Base-by-base conservation (phyloP, 805 yeast species). In the Sungouiozyma ichnusensis region DNA sequence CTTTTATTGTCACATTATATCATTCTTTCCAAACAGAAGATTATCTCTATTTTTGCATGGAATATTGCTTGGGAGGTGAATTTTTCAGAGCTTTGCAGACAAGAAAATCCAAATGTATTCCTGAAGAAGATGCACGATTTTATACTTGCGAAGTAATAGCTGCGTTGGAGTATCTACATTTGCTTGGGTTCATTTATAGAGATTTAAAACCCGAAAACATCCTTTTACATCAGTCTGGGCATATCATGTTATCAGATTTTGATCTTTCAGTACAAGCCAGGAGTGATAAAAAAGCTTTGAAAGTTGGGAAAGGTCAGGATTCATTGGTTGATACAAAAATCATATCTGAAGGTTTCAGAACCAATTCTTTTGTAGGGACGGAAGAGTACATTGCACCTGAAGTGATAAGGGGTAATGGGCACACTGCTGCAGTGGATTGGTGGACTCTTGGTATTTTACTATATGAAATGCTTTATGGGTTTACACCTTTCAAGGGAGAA, bases 341-440 rank as follows among this genome's bases (percentile, higher is more conserved):
- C 1, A 90, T 97, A 54, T 88, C 87, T 36, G 95, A 92, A 56
- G 96, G 96, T 9, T 92, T 92, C 64, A 71, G 98, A 54, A 92
- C 99, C 1, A 92, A 92, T 62, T 88, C 97, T 1, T 92, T 92
- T 69, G 99, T 92, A 33, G 99, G 99, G 1, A 92, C 99, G 0
- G 99, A 92, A 58, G 99, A 92, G 59, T 92, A 92, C 61, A 88
- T 92, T 55, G 98, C 99, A 0, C 99, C 99, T 0, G 99, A 92
- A 56, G 98, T 92, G 3, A 92, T 92, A 42, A 71, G 92, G 60
- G 97, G 97, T 1, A 85, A 88, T 53, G 98, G 98, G 2, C 99
- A 92, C 55, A 90, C 97, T 0, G 81, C 90, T 8, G 97, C 97
- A 0, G 98, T 92, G 13, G 99, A 92, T 63, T 92, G 98, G 98